Base-by-base conservation (phyloP, 176 grass and related monocot species). In the Eragrostis curvula region DNA sequence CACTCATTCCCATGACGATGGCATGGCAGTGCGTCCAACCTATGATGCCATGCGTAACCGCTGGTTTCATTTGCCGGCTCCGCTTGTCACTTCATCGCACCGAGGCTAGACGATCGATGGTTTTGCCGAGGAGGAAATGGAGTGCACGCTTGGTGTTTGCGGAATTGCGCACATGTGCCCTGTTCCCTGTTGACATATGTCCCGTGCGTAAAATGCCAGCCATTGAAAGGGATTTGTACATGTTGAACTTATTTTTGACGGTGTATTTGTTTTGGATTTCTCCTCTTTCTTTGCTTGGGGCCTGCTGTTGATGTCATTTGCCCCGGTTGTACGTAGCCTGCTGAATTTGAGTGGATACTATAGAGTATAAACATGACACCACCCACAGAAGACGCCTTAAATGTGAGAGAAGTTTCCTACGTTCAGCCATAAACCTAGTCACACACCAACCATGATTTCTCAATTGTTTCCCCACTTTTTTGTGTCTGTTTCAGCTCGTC, bases 291-390 rank as follows among this genome's bases (percentile, higher is more conserved):
- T 24, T 24, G 0, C 8, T 6, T 7, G 6, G 28, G 29, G 29
- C 28, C 15, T 65, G 15, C 13, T 63, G 6, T 36, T 65, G 28
- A 36, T 65, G 61, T 17, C 28, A 17, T 20, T 40, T 40, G 15
- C 63, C 63, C 64, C 40, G 74, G 71, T 81, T 81, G 75, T n/a
- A n/a, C n/a, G n/a, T 66, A 67, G 57, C 32, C 40, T 84, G 70
- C 66, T 56, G 32, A 43, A 89, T 68, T 66, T 70, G 44, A 84
- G 87, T 62, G 87, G 66, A 85, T n/a, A n/a, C n/a, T n/a, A 36
- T 36, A 4, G 32, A 36, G 32, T 36, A 4, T 4, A 2, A 36
- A 74, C 79, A 17, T 80, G 79, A 36, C 64, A 87, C 82, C 86
- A 85, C 81, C 66, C 32, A 7, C 21, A 28, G 14, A 49, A 30